Conservation (phyloP, 768 basidiomycete genomes). For the Pleurotus ostreatus region DNA sequence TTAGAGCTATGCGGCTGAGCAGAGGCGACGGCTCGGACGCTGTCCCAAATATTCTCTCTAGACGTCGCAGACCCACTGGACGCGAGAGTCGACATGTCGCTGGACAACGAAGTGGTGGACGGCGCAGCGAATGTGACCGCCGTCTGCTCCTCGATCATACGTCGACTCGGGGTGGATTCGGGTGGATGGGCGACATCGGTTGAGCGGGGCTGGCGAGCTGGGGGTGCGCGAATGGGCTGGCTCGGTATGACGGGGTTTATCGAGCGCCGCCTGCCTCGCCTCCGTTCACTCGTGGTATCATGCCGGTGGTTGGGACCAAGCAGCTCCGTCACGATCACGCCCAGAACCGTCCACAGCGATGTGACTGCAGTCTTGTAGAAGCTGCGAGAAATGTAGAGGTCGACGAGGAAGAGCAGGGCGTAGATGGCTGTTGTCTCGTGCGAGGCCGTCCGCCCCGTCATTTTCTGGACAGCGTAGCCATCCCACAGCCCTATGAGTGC, state of each 20-base stretch:
- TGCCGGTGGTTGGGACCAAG: constrained; percentile 1
- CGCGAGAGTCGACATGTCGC: neutral
- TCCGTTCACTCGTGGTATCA: neutral
- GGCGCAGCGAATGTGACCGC: constrained; percentile 6
- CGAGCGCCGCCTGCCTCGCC: neutral
- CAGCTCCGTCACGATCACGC: constrained; percentile 3
- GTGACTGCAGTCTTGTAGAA: constrained; percentile 4
- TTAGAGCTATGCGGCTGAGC: neutral
- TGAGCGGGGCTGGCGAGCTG: neutral
- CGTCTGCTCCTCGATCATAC: constrained; percentile 2
- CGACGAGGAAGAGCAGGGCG: neutral
- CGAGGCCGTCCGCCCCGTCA: neutral
- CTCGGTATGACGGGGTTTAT: neutral
- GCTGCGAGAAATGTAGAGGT: constrained; percentile 1
- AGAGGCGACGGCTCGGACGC: neutral
- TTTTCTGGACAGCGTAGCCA: constrained; percentile 5
- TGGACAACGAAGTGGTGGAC: constrained; percentile 1
- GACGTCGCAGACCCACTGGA: neutral
- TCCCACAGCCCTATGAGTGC: constrained; percentile 7
- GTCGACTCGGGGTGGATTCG: neutral
- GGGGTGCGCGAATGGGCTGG: neutral
- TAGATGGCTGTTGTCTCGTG: neutral
- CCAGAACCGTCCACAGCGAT: constrained; percentile 1
- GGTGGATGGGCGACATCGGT: neutral
- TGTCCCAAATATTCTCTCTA: neutral